These are phyloP conservation scores for Alternaria triticimaculans DNA, from an alignment of 2,329 filamentous ascomycete species.

Conservation along the genomic window DNA sequence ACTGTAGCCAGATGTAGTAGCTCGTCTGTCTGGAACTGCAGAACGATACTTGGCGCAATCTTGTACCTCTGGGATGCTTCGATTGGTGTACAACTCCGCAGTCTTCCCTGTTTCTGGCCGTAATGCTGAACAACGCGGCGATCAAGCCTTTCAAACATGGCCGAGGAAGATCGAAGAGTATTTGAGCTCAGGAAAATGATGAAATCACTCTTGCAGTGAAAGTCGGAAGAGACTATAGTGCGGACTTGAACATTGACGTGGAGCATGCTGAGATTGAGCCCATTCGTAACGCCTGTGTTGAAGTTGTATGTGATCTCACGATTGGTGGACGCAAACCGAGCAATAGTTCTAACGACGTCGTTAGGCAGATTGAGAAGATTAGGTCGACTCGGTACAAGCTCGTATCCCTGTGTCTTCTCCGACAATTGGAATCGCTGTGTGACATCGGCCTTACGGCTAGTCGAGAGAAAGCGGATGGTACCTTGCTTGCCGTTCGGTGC, in stretches of 20 bases:
- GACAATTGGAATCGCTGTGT: rapidly evolving
- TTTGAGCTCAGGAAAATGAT: not conserved
- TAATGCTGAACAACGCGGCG: rapidly evolving
- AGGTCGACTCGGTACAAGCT: rapidly evolving
- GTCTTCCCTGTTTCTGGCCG: not conserved
- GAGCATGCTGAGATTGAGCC: not conserved
- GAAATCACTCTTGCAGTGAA: rapidly evolving
- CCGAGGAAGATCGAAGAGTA: rapidly evolving
- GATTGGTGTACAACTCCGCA: not conserved
- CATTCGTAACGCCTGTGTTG: not conserved
- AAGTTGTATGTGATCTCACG: not conserved
- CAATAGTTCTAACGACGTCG: rapidly evolving
- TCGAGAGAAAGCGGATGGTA: not conserved
- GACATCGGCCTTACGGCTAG: not conserved
- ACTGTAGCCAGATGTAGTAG: rapidly evolving
- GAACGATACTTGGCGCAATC: not conserved
- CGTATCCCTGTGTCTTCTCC: not conserved
- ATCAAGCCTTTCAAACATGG: not conserved
- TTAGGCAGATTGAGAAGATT: rapidly evolving
- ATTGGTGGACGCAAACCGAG: rapidly evolving
- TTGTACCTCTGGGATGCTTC: rapidly evolving
- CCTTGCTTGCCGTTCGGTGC: rapidly evolving
- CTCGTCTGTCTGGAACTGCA: not conserved
- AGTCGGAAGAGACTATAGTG: not conserved
- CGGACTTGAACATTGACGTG: not conserved